Evolutionary conservation across 2,329 filamentous ascomycete genomes (phyloP).

Genomic region (Alternaria burnsii): DNA sequence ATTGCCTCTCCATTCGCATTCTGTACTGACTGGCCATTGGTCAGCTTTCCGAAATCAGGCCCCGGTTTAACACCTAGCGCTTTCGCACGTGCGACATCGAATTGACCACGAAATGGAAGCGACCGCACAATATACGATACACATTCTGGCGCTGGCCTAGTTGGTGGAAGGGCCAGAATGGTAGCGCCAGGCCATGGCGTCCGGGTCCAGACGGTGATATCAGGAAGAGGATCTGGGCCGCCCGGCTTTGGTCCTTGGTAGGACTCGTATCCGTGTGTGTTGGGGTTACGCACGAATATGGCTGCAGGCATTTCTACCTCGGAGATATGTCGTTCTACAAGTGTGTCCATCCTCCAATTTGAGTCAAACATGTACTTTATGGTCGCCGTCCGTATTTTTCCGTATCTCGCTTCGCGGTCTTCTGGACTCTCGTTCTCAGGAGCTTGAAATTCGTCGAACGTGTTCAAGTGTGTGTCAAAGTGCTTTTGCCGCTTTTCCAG

Average conservation of each 20-base stretch:
- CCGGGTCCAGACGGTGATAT: conserved; percentile 76
- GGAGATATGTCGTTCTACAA: conserved; percentile 71
- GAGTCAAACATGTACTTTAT: conserved; percentile 83
- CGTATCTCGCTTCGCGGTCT: conserved; percentile 53
- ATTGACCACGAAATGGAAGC: conserved; percentile 80
- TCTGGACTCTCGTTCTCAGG: conserved; percentile 41
- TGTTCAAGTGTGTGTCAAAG: conserved; percentile 40
- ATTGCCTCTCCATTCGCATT: conserved; percentile 73
- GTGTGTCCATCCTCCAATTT: conserved; percentile 74
- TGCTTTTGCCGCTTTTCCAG: conserved; percentile 30
- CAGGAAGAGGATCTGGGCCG: conserved; percentile 59
- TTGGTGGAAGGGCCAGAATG: conserved; percentile 71
- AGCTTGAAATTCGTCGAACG: conserved; percentile 42
- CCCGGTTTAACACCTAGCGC: conserved; percentile 70
- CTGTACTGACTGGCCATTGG: conserved; percentile 69
- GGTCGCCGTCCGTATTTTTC: conserved; percentile 66
- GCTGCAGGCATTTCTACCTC: conserved; percentile 73
- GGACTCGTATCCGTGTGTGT: conserved; percentile 69
- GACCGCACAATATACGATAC: conserved; percentile 88
- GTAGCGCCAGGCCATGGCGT: conserved; percentile 80
- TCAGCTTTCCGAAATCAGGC: conserved; percentile 66
- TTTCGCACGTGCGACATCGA: conserved; percentile 71
- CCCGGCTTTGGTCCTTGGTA: conserved; percentile 75
- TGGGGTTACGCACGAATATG: conserved; percentile 71
- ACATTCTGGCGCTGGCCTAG: conserved; percentile 70